Evolutionary conservation across 768 basidiomycete genomes (phyloP).

Genomic region (Panellus pusillus): DNA sequence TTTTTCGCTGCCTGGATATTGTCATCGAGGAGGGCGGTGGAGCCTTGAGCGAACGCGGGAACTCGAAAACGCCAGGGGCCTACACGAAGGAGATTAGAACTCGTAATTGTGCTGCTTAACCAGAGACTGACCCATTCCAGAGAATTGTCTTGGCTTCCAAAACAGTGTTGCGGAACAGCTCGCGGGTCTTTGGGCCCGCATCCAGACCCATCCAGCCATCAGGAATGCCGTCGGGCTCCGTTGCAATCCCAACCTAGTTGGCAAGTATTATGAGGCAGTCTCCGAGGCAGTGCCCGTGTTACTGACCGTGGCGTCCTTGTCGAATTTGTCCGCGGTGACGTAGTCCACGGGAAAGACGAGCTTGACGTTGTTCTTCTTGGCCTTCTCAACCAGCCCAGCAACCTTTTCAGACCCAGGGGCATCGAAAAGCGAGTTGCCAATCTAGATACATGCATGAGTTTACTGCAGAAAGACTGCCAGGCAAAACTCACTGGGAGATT

Average conservation of each 20-base stretch:
- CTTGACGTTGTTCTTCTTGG: constrained; percentile 88
- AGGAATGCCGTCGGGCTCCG: constrained; percentile 86
- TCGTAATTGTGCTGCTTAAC: neutral
- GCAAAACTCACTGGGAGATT: constrained; percentile 57
- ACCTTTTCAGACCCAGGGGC: constrained; percentile 87
- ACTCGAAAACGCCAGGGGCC: constrained; percentile 99
- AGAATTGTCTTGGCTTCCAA: constrained; percentile 91
- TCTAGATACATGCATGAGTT: constrained; percentile 48
- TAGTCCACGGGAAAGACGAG: constrained; percentile 95
- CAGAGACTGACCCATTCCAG: constrained; percentile 79
- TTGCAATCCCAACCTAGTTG: constrained; percentile 65
- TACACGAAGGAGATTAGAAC: constrained; percentile 32
- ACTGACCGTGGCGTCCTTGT: constrained; percentile 81
- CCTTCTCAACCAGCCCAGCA: constrained; percentile 80
- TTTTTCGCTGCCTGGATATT: constrained; percentile 82
- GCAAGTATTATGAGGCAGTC: neutral
- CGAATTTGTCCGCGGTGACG: constrained; percentile 93
- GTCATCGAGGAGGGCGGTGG: constrained; percentile 79
- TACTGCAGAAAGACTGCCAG: neutral
- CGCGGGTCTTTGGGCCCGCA: constrained; percentile 79
- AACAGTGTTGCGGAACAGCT: constrained; percentile 79
- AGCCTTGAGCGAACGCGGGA: constrained; percentile 89
- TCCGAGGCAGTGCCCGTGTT: neutral
- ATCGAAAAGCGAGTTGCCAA: constrained; percentile 95
- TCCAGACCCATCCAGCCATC: constrained; percentile 96